Base-by-base conservation (phyloP, 805 yeast genomes). In the Candida boidinii region DNA sequence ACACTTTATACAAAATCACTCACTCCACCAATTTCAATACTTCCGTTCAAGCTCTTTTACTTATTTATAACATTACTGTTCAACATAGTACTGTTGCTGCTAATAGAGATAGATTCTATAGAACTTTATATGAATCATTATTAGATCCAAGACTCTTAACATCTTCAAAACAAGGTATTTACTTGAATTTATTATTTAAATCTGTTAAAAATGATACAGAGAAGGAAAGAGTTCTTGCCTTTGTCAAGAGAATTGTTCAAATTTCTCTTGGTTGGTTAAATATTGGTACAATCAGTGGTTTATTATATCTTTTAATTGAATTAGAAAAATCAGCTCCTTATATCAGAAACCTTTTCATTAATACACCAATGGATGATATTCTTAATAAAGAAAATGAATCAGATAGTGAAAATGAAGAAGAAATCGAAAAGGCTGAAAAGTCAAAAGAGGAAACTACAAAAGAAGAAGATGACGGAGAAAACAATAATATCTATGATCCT, bases 11-110 rank as follows among this genome's bases (percentile, higher is more conserved):
- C 68, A 76, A 75, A 49, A 90, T 90, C 53, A 88, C 96, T 5
- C 96, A 90, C 56, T 80, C 95, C 13, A 76, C 95, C 17, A 92
- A 92, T 54, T 88, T 90, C 66, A 85, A 85, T 55, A 90, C 98
- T 2, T 79, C 94, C 11, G 78, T 92, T 17, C 98, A 92, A 62
- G 95, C 97, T 0, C 69, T 92, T 44, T 78, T 82, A 23, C 73
- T 92, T 49, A 76, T 92, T 33, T 77, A 80, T 53, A 95, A 86
- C 51, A 81, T 92, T 39, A 70, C 85, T 14, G 54, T 69, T 30
- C 66, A 73, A 33, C 81, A 82, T 41, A 62, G 65, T 18, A 56
- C 76, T 44, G 66, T 69, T 43, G 44, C 66, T 18, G 23, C 23
- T 9, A 20, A 23, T 13, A 46, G 42, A 21, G 82, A 78, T 48